phyloP scores from a whole-genome alignment of 2,329 filamentous ascomycete genomes.

The Cladosporium austrohemisphaericum region DNA sequence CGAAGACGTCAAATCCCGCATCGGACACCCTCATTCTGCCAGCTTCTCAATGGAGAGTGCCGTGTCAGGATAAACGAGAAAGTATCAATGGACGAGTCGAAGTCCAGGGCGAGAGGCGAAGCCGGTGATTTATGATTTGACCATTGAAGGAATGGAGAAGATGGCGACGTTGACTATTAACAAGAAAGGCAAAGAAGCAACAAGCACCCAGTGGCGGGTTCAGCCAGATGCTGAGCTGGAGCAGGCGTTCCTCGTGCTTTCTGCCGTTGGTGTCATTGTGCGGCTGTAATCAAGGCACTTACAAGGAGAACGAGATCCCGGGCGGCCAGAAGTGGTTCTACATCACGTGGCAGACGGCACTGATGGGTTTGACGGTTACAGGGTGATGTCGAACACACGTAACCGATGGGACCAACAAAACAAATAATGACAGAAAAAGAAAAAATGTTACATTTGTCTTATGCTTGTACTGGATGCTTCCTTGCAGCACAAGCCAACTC shows the following conservation, averaged over 20 bases:
- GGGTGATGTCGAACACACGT: no score
- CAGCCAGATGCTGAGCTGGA: constrained; percentile 27
- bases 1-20: constrained; percentile 2
- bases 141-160: background rate
- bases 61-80: background rate
- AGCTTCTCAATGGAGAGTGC: background rate
- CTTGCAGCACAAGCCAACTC: background rate
- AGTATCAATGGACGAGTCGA: background rate
- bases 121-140: background rate
- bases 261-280: constrained; percentile 2
- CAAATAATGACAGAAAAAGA: no score
- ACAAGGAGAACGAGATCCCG: background rate
- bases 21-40: constrained; percentile 5
- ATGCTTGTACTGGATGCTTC: background rate
- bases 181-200: constrained; percentile 31
- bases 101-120: background rate
- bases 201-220: constrained; percentile 35
- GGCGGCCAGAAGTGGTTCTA: background rate
- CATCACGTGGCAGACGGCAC: background rate
- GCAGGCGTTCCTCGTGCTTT: constrained; percentile 7
- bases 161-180: constrained; percentile 23
- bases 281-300: background rate
- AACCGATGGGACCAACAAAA: no score
- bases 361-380: no score
- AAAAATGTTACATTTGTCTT: background rate